Evolutionary conservation across 495 filamentous ascomycete genomes (phyloP).

Genomic region (Neurospora sp.): DNA sequence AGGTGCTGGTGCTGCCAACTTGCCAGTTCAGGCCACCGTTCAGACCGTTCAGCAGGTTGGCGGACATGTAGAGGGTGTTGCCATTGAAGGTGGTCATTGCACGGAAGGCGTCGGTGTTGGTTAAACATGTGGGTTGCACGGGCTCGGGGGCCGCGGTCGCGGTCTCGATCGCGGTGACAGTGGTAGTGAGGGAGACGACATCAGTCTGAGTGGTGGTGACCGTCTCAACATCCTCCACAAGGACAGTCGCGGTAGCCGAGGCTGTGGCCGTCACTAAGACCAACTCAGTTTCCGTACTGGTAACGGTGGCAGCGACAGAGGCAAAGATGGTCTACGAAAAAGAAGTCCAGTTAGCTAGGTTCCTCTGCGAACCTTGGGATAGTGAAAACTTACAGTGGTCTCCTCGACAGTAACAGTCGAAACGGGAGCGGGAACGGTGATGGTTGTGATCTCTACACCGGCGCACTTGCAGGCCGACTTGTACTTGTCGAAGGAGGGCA

Average conservation of each 20-base stretch:
- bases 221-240: not conserved
- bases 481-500: constrained; percentile 12
- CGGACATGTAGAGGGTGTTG: constrained; percentile 1
- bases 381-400: not conserved
- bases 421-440: not conserved
- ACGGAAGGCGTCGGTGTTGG: constrained; percentile 2
- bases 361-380: not conserved
- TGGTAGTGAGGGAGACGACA: constrained; percentile 1
- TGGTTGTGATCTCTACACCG: constrained; percentile 1
- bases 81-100: not conserved
- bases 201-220: not conserved
- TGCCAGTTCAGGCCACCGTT: not conserved
- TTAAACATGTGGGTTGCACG: not conserved
- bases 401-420: constrained; percentile 5
- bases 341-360: not conserved
- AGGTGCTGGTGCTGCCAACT: not conserved
- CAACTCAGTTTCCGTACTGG: not conserved
- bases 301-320: not conserved
- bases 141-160: constrained; percentile 1
- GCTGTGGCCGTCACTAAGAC: not conserved
- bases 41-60: constrained; percentile 2
- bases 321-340: not conserved
- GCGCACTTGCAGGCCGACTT: constrained; percentile 8
- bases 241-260: not conserved
- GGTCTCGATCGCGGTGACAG: constrained; percentile 3